Evolutionary conservation across 2,329 filamentous ascomycete genomes (phyloP), one percentile per base, ranked within the genome.

Genomic region (Cladosporium austrohemisphaericum): DNA sequence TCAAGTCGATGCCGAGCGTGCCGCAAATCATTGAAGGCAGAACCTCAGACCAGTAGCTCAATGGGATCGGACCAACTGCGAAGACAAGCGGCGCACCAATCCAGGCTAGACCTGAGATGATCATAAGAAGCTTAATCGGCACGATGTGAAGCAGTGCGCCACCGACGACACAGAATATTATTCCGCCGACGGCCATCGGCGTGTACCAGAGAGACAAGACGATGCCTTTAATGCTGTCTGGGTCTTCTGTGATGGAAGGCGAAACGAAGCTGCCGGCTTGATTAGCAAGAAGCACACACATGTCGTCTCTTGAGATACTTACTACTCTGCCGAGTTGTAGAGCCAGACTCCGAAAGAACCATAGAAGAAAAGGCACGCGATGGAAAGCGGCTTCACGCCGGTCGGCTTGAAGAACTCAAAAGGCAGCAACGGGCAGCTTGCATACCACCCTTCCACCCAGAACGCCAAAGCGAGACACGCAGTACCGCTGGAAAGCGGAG

Each of bases 11-110:
- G 23, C 65, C 66, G 6, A 67, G 51, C 1, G 66, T 67, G 3
- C 61, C 62, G 52, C 63, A 66, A 2, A 68, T 36, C 65, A 67
- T 67, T 5, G 65, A 65, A 9, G 65, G 65, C 50, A 68, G 58
- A 11, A 66, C 60, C 41, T 60, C 62, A 0, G 60, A 52, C 65
- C 65, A 68, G 56, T 67, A 68, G 28, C 58, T 54, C 22, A 65
- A 41, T 1, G 62, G 63, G 5, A 58, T 32, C 1, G 64, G 60
- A 13, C 57, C 58, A 14, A 67, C 51, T 1, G 65, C 65, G 16
- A 68, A 57, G 3, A 68, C 52, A 2, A 68, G 54, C 5, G 66
- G 64, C 25, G 66, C 64, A 4, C 55, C 60, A 23, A 68, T 59
- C 65, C 65, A 68, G 2, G 63, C 62, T 2, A 64, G 37, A 2